Evolutionary conservation across 192 early-diverging fungal genomes (phyloP), one percentile per base, ranked within the genome.

Genomic region (Coemansia sp.): DNA sequence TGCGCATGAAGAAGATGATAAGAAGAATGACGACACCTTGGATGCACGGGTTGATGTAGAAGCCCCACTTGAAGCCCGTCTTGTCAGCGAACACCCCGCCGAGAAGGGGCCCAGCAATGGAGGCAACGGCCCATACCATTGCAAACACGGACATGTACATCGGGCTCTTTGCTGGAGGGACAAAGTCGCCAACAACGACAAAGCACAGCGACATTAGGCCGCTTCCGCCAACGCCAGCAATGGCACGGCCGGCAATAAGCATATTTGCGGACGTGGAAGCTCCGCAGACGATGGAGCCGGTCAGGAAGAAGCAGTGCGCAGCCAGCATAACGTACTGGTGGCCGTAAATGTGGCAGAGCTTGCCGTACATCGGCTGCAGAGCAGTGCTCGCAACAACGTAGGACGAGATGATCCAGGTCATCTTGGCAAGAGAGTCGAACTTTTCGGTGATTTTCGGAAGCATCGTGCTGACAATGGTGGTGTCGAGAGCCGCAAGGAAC

Each of bases 291-390:
- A 85, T 75, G 42, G 83, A 85, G 23, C 85, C 84, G 17, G 80
- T 49, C 9, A 85, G 70, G 45, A 87, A 87, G 32, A 89, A 59
- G 9, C 70, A 61, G 38, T 77, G 69, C 14, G 84, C 83, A 42
- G 84, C 73, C 0, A 90, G 58, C 52, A 89, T 59, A 9, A 85
- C 77, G 5, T 68, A 57, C 60, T 84, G 81, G 59, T 86, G 86
- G 20, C 90, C 95, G 82, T 91, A 95, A 48, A 94, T 91, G 63
- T 95, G 89, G 36, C 90, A 87, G 17, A 92, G 69, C 63, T 87
- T 88, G 48, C 90, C 90, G 82, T 90, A 94, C 14, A 92, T 63
- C 5, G 92, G 91, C 67, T 91, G 87, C 67, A 93, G 79, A 8
- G 92, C 88, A 0, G 93, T 92, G 60, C 76, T 79, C 11, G 87